These are phyloP conservation scores for Dalechampia spathulata DNA, from an alignment of 441 rosid species.

Conservation along the genomic window DNA sequence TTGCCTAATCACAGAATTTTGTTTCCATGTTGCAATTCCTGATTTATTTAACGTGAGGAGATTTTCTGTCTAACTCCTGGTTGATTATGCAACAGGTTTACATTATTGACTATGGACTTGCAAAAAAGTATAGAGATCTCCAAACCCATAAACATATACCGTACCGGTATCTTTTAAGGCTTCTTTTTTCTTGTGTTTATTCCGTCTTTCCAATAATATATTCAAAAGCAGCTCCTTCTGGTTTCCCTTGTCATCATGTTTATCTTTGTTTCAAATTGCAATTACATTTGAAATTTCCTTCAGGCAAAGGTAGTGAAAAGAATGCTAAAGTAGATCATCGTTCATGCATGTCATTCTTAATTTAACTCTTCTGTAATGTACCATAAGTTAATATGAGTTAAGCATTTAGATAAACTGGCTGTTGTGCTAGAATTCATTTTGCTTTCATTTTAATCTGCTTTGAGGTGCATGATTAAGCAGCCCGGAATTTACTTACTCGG, in stretches of 20 bases:
- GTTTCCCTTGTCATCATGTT: background rate
- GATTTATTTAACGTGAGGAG: background rate
- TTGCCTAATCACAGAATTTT: too few relatives aligned
- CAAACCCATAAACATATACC: slow-evolving; percentile 96
- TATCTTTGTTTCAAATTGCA: too few relatives aligned
- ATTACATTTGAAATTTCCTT: too few relatives aligned
- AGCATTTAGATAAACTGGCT: too few relatives aligned
- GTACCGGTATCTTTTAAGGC: slow-evolving; percentile 45
- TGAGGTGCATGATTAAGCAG: too few relatives aligned
- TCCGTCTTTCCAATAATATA: background rate
- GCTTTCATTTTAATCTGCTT: too few relatives aligned
- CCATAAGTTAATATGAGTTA: too few relatives aligned
- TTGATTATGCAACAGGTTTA: slow-evolving; percentile 47
- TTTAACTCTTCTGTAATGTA: too few relatives aligned
- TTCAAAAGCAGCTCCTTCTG: background rate
- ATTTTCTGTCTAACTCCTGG: slow-evolving; percentile 3
- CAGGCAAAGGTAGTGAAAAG: background rate
- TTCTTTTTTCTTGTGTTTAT: background rate
- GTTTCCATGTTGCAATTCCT: too few relatives aligned
- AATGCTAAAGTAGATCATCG: background rate
- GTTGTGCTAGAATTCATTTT: too few relatives aligned
- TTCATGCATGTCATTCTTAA: background rate
- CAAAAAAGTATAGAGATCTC: slow-evolving; percentile 88
- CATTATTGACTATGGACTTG: slow-evolving; percentile 88
- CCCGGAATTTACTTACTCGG: too few relatives aligned